Conservation (phyloP, 2,329 filamentous ascomycete species). For the Colletotrichum sp. region DNA sequence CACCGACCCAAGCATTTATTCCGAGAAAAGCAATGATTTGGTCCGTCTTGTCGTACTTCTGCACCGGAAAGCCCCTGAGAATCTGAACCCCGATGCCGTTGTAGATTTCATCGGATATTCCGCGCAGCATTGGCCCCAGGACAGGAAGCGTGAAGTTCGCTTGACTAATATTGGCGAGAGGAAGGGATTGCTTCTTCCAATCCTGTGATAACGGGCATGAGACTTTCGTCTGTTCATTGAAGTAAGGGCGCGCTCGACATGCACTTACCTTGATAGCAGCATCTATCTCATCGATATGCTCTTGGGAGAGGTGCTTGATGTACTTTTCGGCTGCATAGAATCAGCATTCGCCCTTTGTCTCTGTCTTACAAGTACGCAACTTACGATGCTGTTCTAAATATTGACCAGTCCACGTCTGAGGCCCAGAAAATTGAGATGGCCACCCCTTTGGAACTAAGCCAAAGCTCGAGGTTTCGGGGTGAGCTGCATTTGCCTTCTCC, state of each 20-base stretch:
- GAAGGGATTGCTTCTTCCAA: neutral
- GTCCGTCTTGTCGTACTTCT: neutral
- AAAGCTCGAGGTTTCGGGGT: neutral
- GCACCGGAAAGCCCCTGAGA: neutral
- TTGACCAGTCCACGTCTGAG: neutral
- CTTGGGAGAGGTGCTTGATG: neutral
- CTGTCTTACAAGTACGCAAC: rapidly evolving
- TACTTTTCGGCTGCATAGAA: neutral
- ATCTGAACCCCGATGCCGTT: neutral
- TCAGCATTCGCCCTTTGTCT: neutral
- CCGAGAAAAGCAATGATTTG: neutral
- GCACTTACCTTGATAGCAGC: neutral
- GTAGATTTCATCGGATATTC: neutral
- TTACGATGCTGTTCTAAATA: neutral
- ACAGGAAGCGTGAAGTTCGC: rapidly evolving
- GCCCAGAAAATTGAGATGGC: neutral
- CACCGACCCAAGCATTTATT: neutral
- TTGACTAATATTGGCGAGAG: rapidly evolving
- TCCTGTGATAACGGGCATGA: rapidly evolving
- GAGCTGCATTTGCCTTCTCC: neutral
- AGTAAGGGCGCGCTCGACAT: neutral
- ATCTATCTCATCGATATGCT: neutral
- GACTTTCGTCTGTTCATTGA: rapidly evolving
- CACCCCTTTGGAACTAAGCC: neutral
- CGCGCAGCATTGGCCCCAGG: neutral